Evolutionary conservation across 78 protist species (phyloP).

Genomic region (Andalucia godoyi): DNA sequence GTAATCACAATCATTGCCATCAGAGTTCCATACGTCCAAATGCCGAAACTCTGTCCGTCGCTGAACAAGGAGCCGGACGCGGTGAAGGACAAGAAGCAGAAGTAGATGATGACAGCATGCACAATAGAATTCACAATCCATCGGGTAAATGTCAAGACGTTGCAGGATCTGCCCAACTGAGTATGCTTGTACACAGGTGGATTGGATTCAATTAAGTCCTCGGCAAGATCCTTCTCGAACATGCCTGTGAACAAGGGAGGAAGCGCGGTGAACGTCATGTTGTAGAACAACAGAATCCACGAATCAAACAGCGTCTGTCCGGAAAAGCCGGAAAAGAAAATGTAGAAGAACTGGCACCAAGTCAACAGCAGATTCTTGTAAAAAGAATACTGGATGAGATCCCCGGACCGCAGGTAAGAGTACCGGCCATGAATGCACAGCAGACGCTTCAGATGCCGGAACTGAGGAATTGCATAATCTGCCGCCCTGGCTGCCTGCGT

Average conservation of each 20-base stretch:
- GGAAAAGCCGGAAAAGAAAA: slow-evolving; percentile 41
- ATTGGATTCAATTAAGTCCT: too few relatives aligned
- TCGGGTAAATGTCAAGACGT: too few relatives aligned
- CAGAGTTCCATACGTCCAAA: background rate
- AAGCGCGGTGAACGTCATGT: slow-evolving; percentile 17
- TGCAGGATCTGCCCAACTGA: too few relatives aligned
- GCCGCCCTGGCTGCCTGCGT: slow-evolving; percentile 74
- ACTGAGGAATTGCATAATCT: slow-evolving; percentile 82
- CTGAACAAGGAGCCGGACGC: background rate
- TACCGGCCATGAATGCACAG: slow-evolving; percentile 52
- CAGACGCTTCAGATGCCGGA: slow-evolving; percentile 44
- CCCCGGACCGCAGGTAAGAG: slow-evolving; percentile 47
- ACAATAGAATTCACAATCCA: too few relatives aligned
- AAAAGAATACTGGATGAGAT: slow-evolving; percentile 18
- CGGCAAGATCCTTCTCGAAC: slow-evolving; percentile 36
- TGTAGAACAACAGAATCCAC: slow-evolving; percentile 9
- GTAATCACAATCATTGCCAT: background rate
- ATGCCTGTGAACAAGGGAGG: slow-evolving; percentile 8
- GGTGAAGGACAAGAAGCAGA: background rate
- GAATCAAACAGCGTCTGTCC: slow-evolving; percentile 54
- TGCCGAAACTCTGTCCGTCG: background rate
- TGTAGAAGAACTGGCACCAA: slow-evolving; percentile 53
- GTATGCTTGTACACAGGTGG: too few relatives aligned
- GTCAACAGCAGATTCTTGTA: slow-evolving; percentile 58
- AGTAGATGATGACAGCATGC: background rate